Conservation (phyloP, 345 rosid genomes). For the Dipteronia dyeriana region DNA sequence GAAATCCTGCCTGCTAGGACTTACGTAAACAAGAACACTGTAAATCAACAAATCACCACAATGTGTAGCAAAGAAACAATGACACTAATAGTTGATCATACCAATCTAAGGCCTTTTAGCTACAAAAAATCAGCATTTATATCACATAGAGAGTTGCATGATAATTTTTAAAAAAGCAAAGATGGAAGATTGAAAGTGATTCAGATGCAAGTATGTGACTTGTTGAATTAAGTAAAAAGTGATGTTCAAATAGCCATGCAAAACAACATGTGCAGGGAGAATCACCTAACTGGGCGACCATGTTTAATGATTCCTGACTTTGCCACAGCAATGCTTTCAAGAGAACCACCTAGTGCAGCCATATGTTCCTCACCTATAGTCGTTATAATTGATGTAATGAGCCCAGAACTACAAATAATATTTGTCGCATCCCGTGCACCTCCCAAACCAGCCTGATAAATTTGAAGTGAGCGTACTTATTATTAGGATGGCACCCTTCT, state of each 20-base stretch:
- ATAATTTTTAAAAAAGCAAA: not conserved
- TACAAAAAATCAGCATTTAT: not conserved
- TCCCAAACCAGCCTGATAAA: constrained; percentile 76
- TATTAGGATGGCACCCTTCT: not conserved
- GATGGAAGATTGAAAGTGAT: not conserved
- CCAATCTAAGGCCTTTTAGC: not conserved
- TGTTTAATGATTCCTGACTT: constrained; percentile 85
- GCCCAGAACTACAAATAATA: constrained; percentile 55
- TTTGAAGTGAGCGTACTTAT: not conserved
- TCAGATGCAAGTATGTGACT: not conserved
- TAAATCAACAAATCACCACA: not conserved
- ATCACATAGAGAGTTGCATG: not conserved
- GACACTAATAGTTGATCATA: not conserved
- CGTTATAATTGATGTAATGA: constrained; percentile 75
- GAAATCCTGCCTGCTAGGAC: not conserved
- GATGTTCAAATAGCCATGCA: not conserved
- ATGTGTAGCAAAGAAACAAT: not conserved
- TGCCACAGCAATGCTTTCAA: constrained; percentile 81
- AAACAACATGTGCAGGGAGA: constrained; percentile 21
- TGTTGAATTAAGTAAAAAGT: not conserved
- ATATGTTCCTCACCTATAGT: constrained; percentile 81
- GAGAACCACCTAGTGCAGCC: constrained; percentile 86
- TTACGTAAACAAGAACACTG: not conserved
- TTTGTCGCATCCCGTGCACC: constrained; percentile 96
- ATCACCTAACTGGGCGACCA: constrained; percentile 82